Evolutionary conservation across 2,329 filamentous ascomycete genomes (phyloP), one percentile per base, ranked within the genome.

Genomic region (Colletotrichum coccodes): DNA sequence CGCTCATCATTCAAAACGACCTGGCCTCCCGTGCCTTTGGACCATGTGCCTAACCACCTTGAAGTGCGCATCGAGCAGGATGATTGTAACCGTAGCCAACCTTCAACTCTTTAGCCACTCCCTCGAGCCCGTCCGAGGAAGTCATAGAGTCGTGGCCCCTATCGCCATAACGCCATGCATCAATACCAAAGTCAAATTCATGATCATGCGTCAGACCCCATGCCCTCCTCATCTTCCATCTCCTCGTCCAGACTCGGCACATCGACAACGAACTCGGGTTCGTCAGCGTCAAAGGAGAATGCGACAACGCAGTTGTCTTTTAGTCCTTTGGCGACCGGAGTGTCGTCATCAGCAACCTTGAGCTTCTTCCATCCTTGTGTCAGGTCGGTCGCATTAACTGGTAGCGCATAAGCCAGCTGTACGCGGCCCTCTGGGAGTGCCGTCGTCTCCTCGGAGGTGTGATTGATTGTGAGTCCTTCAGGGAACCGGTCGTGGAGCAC

Each of bases 401-500:
- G 81, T 8, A 83, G 70, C 2, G 80, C 87, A 68, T 85, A 89
- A 9, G 77, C 81, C 38, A 89, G 76, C 5, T 73, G 77, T 14
- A 83, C 70, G 38, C 83, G 79, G 56, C 80, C 76, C 1, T 74
- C 70, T 0, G 85, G 84, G 2, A 88, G 71, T 0, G 78, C 57
- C 0, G 80, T 84, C 11, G 75, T 79, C 46, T 79, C 76, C 7
- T 76, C 72, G 12, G 78, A 74, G 0, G 54, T 73, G 21, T 76
- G 64, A 18, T 79, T 78, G 12, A 78, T 78, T 1, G 79, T 81
- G 6, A 91, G 81, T 12, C 89, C 89, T 0, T 79, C 64, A 0
- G 88, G 85, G 68, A 89, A 90, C 32, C 87, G 81, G 50, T 90
- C 88, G 32, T 76, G 82, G 6, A 94, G 80, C 12, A 89, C 81